These are phyloP conservation scores for Mortierella sp. DNA, from an alignment of 371 early-diverging fungal genomes.

Conservation along the genomic window DNA sequence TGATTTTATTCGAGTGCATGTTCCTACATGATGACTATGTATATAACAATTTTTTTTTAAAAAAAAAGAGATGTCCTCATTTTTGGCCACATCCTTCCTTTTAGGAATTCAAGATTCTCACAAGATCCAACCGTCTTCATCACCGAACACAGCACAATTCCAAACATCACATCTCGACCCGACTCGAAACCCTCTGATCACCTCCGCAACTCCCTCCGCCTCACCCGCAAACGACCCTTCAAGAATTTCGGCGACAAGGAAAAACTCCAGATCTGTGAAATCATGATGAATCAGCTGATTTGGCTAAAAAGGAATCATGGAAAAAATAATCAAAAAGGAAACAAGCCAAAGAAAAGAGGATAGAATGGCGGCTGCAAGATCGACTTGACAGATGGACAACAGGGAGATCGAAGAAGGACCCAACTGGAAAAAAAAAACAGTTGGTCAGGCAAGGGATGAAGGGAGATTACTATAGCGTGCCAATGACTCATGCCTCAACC, in stretches of 20 bases:
- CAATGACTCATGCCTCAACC: conserved; percentile 54
- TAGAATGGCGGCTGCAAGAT: conserved; percentile 23
- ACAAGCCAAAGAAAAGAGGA: not conserved
- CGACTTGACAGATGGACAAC: conserved; percentile 34
- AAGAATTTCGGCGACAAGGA: conserved; percentile 30
- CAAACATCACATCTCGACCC: conserved; percentile 6
- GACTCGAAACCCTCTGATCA: not conserved
- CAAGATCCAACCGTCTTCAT: conserved; percentile 29
- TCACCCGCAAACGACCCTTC: not conserved
- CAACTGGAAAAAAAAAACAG: conserved; percentile 1
- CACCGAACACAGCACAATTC: conserved; percentile 33
- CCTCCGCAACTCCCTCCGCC: not conserved
- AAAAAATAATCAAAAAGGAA: not conserved
- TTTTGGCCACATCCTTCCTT: conserved; percentile 55
- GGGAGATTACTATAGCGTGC: conserved; percentile 54
- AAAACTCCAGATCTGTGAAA: conserved; percentile 36
- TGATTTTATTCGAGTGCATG: not conserved
- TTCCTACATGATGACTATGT: too few relatives aligned
- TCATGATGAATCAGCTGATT: not conserved
- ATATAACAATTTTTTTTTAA: too few relatives aligned
- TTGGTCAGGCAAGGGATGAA: conserved; percentile 45
- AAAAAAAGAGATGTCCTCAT: conserved; percentile 32
- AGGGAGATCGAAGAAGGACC: conserved; percentile 41
- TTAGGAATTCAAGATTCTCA: conserved; percentile 48
- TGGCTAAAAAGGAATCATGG: conserved; percentile 1